Conservation (phyloP, 2,329 filamentous ascomycete genomes). For the Alternaria burnsii region DNA sequence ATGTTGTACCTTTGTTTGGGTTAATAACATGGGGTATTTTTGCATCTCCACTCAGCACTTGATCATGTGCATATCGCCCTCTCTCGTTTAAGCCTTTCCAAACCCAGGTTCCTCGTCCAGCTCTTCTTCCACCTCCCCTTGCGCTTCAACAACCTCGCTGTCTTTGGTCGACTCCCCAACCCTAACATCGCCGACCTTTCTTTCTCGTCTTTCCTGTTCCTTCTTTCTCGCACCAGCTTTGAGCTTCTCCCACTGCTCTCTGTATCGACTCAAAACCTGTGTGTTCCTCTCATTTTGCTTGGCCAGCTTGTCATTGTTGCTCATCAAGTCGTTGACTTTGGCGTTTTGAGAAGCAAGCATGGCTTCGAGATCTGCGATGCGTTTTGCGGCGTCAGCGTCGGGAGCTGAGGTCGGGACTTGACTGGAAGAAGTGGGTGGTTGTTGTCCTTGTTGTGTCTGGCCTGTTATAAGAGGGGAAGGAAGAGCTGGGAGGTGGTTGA, state of each 20-base stretch:
- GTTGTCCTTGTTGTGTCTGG: constrained; percentile 1
- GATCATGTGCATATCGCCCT: not conserved
- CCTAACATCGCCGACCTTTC: constrained; percentile 21
- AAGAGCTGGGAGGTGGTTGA: constrained; percentile 29
- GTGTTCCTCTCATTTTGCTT: constrained; percentile 69
- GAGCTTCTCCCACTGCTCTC: constrained; percentile 73
- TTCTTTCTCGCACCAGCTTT: constrained; percentile 66
- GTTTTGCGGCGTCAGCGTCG: constrained; percentile 25
- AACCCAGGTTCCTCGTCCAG: constrained; percentile 39
- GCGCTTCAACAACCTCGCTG: constrained; percentile 17
- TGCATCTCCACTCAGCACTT: not conserved
- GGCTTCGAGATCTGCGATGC: constrained; percentile 40
- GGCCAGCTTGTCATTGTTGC: constrained; percentile 68
- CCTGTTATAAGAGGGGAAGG: constrained; percentile 26
- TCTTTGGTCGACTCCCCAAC: constrained; percentile 25
- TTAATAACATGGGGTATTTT: not conserved
- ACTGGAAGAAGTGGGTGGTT: constrained; percentile 1
- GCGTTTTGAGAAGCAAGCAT: constrained; percentile 35
- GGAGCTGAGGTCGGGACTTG: not conserved
- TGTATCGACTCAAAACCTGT: constrained; percentile 63
- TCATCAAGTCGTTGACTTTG: constrained; percentile 59
- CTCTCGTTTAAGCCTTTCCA: constrained; percentile 35
- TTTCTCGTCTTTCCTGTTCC: constrained; percentile 41
- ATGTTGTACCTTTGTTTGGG: not conserved
- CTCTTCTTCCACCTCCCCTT: constrained; percentile 16